phyloP scores from a whole-genome alignment of 371 early-diverging fungal genomes.

The Blakeslea trispora region DNA sequence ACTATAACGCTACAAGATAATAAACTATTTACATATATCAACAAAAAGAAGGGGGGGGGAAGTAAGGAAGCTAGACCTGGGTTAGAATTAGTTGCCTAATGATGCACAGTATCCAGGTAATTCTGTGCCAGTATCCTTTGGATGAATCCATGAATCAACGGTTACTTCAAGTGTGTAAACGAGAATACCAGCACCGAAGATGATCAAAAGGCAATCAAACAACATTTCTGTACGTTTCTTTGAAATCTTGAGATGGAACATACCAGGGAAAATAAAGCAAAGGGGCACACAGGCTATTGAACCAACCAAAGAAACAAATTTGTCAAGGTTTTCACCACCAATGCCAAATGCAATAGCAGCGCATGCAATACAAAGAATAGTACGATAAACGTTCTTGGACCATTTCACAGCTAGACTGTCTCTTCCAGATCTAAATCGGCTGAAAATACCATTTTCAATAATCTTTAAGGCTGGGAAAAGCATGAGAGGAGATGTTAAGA shows the following conservation, averaged over 20 bases:
- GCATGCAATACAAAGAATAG: constrained; percentile 47
- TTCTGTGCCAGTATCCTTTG: constrained; percentile 12
- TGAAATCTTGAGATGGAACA: constrained; percentile 65
- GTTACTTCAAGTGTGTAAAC: constrained; percentile 40
- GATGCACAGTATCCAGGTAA: constrained; percentile 9
- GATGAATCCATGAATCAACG: constrained; percentile 30
- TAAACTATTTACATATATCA: too few relatives aligned
- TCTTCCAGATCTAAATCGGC: constrained; percentile 36
- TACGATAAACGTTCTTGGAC: constrained; percentile 68
- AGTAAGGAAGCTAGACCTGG: constrained; percentile 2
- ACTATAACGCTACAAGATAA: too few relatives aligned
- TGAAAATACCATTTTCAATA: constrained; percentile 59
- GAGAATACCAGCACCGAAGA: constrained; percentile 59
- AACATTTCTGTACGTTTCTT: constrained; percentile 25
- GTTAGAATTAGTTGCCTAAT: constrained; percentile 2
- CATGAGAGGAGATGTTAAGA: constrained; percentile 69
- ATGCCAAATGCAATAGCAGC: constrained; percentile 57
- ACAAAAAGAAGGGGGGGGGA: not conserved
- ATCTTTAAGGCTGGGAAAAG: constrained; percentile 79
- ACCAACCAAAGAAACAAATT: constrained; percentile 65
- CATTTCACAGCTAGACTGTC: constrained; percentile 52
- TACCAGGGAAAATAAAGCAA: constrained; percentile 70
- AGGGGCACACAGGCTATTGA: constrained; percentile 54
- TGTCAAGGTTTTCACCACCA: constrained; percentile 70
- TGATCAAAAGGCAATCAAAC: constrained; percentile 40